phyloP scores from a whole-genome alignment of 495 filamentous ascomycete genomes.

The Entonaema liquescens region DNA sequence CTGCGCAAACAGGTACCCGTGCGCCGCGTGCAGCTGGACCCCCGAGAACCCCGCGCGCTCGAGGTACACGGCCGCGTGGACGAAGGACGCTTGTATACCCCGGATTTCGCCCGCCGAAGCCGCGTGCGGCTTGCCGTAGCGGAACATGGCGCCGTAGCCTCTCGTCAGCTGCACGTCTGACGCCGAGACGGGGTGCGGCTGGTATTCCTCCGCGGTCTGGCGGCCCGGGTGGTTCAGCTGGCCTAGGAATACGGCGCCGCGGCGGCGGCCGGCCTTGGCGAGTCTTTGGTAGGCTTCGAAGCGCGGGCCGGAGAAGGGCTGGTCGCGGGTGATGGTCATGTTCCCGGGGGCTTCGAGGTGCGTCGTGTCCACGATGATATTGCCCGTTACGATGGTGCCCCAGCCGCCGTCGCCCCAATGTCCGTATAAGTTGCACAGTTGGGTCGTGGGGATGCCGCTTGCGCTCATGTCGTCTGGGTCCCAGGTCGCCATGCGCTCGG shows the following conservation, averaged over 20 bases:
- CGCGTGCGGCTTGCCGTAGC: slow-evolving; percentile 47
- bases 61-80: slow-evolving; percentile 57
- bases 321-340: slow-evolving; percentile 61
- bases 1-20: slow-evolving; percentile 66
- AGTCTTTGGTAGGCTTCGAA: slow-evolving; percentile 67
- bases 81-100: slow-evolving; percentile 56
- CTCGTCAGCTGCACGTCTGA: slow-evolving; percentile 65
- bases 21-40: slow-evolving; percentile 65
- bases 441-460: slow-evolving; percentile 66
- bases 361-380: slow-evolving; percentile 68
- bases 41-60: slow-evolving; percentile 63
- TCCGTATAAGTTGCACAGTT: slow-evolving; percentile 67
- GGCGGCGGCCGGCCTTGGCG: slow-evolving; percentile 60
- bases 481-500: slow-evolving; percentile 68
- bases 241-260: slow-evolving; percentile 65
- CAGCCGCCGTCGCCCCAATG: slow-evolving; percentile 68
- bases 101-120: slow-evolving; percentile 60
- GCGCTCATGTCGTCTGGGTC: slow-evolving; percentile 55
- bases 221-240: slow-evolving; percentile 73
- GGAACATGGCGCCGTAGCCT: slow-evolving; percentile 40
- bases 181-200: slow-evolving; percentile 66
- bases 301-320: slow-evolving; percentile 58
- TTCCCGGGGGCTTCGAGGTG: slow-evolving; percentile 69
- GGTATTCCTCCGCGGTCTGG: slow-evolving; percentile 58
- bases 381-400: slow-evolving; percentile 68